Conservation (phyloP, 352 stramenopile species). For the Plasmopara muralis region DNA sequence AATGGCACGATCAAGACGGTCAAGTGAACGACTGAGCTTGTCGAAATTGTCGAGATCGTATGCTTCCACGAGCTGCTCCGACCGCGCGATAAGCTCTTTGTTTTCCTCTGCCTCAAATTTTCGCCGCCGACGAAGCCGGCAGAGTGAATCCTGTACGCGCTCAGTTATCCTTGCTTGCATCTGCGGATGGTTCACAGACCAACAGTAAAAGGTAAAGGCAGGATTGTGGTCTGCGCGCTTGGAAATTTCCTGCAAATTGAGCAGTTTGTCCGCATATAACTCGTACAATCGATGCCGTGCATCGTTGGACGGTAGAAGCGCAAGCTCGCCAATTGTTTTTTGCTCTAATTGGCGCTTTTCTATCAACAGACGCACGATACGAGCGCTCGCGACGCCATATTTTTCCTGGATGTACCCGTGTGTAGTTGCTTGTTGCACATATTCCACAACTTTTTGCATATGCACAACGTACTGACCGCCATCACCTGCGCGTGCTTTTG, state of each 20-base stretch:
- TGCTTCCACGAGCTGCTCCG: slow-evolving; percentile 78
- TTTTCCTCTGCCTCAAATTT: slow-evolving; percentile 78
- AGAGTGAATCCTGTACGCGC: slow-evolving; percentile 65
- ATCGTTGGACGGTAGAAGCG: slow-evolving; percentile 77
- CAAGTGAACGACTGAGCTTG: slow-evolving; percentile 75
- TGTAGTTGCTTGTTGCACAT: slow-evolving; percentile 67
- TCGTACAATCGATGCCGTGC: slow-evolving; percentile 75
- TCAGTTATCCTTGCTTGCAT: slow-evolving; percentile 60
- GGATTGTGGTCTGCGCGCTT: slow-evolving; percentile 86
- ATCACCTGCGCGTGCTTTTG: slow-evolving; percentile 50
- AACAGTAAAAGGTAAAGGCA: slow-evolving; percentile 84
- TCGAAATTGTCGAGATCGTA: slow-evolving; percentile 85
- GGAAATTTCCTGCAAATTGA: slow-evolving; percentile 82
- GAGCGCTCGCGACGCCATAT: slow-evolving; percentile 71
- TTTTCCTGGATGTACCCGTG: slow-evolving; percentile 80
- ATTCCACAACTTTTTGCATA: slow-evolving; percentile 85
- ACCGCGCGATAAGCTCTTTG: slow-evolving; percentile 85
- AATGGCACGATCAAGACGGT: slow-evolving; percentile 74
- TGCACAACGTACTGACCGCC: slow-evolving; percentile 86
- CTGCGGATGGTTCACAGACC: slow-evolving; percentile 67
- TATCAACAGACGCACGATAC: slow-evolving; percentile 79
- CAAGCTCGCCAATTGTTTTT: slow-evolving; percentile 78
- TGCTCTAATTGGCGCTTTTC: slow-evolving; percentile 85
- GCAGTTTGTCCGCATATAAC: slow-evolving; percentile 63
- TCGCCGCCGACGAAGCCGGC: slow-evolving; percentile 55